Percentiles rank a stretch among this genome's conserved stretches.
These are phyloP conservation scores for Dicorynia guianensis DNA, from an alignment of 306 rosid genomes.

Conservation along the genomic window DNA sequence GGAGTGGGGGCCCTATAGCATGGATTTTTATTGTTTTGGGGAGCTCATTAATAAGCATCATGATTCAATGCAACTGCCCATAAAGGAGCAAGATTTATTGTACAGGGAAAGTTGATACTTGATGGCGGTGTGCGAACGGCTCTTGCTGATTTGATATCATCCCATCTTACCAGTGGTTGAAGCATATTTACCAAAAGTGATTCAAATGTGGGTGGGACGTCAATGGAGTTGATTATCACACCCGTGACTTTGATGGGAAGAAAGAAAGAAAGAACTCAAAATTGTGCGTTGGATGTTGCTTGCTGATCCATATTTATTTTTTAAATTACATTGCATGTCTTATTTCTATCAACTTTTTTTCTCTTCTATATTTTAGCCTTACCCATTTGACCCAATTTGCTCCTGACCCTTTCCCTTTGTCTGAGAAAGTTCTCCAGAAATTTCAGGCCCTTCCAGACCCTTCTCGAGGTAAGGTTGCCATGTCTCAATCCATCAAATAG, in stretches of 20 bases:
- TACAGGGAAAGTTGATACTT: conserved; percentile 25
- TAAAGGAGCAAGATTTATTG: conserved; percentile 21
- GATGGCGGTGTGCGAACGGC: conserved; percentile 3
- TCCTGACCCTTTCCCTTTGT: background rate
- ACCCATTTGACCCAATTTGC: background rate
- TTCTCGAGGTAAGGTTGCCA: conserved; percentile 23
- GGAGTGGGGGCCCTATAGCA: conserved; percentile 49
- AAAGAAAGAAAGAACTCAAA: background rate
- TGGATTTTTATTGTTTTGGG: conserved; percentile 5
- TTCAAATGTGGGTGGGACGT: conserved; percentile 46
- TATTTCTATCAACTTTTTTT: conserved; percentile 15
- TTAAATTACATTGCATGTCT: conserved; percentile 23
- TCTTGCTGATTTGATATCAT: conserved; percentile 25
- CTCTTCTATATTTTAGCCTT: conserved; percentile 3
- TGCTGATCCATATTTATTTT: conserved; percentile 29
- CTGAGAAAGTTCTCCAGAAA: conserved; percentile 2
- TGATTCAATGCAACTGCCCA: conserved; percentile 47
- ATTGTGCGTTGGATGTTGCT: background rate
- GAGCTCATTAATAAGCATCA: conserved; percentile 34
- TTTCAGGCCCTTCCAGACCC: conserved; percentile 21
- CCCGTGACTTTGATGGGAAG: conserved; percentile 50
- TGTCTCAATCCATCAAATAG: background rate
- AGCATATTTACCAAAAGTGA: conserved; percentile 48
- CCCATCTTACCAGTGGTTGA: conserved; percentile 45
- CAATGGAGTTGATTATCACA: conserved; percentile 47